Evolutionary conservation across 345 rosid species (phyloP), one percentile per base, ranked within the genome.

Genomic region (Gossypium turneri): DNA sequence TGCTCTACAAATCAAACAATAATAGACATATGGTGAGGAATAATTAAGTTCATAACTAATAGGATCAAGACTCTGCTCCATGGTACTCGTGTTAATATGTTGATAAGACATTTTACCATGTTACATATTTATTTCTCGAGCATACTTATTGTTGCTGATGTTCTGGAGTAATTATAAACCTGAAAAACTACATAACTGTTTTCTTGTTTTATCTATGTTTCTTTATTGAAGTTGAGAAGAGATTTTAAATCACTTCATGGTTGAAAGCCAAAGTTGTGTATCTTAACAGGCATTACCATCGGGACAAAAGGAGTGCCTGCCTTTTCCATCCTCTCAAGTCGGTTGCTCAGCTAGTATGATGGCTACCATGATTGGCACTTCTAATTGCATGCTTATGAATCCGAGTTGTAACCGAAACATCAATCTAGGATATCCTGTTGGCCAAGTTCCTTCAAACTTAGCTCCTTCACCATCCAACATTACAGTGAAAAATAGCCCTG

Each of bases 381-480:
- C 75, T 9, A 79, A 78, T 70, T 74, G 83, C 86, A 55, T 80
- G 73, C 72, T 83, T 44, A 75, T 82, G 81, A 85, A 86, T 74
- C 81, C 85, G 3, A 62, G 60, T 69, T 76, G 90, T 82, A 80
- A 5, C 41, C 41, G 1, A 4, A 34, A 70, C 57, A 80, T 85
- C 45, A 82, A 81, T 68, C 81, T 78, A 52, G 93, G 90, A 69
- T 84, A 86, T 78, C 81, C 86, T 7, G 41, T 85, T 55, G 87
- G 85, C 47, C 88, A 86, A 81, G 85, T 89, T 77, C 85, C 79
- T 79, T 82, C 90, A 70, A 84, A 86, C 79, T 78, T 89, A 70
- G 88, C 95, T 5, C 77, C 84, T 67, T 79, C 89, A 16, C 67
- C 86, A 12, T 89, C 97, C 73, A 92, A 82, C 79, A 76, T 90